These are phyloP conservation scores for Viridothelium virens DNA, from an alignment of 495 filamentous ascomycete genomes.

Conservation along the genomic window DNA sequence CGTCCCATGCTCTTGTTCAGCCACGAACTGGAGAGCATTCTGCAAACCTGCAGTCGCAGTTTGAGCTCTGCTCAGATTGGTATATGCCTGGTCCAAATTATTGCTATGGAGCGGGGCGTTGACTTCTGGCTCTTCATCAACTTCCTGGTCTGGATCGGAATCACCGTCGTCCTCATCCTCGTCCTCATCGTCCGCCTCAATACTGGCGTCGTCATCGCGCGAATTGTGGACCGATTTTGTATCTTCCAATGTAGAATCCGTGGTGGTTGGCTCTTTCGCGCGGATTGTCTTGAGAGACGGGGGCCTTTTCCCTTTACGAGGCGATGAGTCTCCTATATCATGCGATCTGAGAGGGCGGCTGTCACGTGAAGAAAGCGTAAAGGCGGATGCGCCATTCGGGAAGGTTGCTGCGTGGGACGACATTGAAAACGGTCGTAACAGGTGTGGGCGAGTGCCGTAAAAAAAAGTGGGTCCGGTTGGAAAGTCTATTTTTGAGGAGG, in stretches of 20 bases:
- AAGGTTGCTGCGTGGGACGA: background rate
- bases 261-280: background rate
- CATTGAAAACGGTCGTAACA: background rate
- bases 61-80: background rate
- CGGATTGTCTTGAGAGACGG: background rate
- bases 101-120: constrained; percentile 4
- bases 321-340: background rate
- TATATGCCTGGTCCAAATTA: background rate
- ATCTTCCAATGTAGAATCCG: background rate
- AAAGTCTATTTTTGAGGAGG: background rate
- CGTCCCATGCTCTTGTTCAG: background rate
- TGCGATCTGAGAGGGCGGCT: constrained; percentile 6
- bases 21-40: background rate
- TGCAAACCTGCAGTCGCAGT: constrained; percentile 3
- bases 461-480: background rate
- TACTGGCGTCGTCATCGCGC: background rate
- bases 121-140: background rate
- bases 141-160: background rate
- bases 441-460: background rate
- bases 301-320: background rate
- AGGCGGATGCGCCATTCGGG: background rate
- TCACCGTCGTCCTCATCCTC: background rate
- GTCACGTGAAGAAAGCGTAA: background rate
- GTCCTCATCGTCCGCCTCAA: background rate
- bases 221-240: background rate